phyloP scores from a whole-genome alignment of 2,329 filamentous ascomycete species.

The Cytospora leucostoma region DNA sequence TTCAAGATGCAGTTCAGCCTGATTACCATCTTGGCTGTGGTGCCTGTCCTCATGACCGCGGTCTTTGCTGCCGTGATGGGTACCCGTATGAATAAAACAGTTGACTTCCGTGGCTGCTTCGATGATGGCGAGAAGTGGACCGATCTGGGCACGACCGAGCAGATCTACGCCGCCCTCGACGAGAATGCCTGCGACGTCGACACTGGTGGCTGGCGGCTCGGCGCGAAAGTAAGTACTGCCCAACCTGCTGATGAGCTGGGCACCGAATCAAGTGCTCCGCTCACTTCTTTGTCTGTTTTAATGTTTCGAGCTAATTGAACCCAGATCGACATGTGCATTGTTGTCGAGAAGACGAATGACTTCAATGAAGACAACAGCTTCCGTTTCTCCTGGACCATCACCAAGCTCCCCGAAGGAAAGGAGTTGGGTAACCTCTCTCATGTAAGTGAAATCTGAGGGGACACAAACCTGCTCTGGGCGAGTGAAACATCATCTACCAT shows the following conservation, averaged over 20 bases:
- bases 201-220: neutral
- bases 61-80: neutral
- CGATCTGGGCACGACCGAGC: neutral
- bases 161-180: conserved; percentile 1
- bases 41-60: neutral
- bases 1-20: neutral
- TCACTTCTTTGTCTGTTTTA: neutral
- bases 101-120: neutral
- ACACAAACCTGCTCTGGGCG: neutral
- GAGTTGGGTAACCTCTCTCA: neutral
- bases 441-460: neutral
- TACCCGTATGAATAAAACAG: neutral
- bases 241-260: no score
- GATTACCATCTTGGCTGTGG: neutral
- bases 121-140: neutral
- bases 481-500: neutral
- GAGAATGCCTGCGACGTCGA: neutral
- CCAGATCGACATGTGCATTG: neutral
- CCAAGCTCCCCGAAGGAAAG: neutral
- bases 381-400: neutral
- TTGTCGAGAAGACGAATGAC: neutral
- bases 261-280: neutral
- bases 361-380: neutral
- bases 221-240: neutral
- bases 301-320: neutral